phyloP scores from a whole-genome alignment of 225 moss, liverwort and hornwort species.

The Pseudoscleropodium purum region DNA sequence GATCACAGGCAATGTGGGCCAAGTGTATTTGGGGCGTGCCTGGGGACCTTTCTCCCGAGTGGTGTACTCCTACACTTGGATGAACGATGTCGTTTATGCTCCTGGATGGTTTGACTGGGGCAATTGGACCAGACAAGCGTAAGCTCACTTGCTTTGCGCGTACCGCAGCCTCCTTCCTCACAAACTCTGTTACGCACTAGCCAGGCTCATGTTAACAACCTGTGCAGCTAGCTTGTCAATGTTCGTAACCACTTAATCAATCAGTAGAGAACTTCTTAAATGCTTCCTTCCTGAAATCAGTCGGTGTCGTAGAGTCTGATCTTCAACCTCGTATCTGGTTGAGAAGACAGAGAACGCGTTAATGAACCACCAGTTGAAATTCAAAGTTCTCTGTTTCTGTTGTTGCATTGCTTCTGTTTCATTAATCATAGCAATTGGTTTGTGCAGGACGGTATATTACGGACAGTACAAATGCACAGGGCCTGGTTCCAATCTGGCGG shows the following conservation, averaged over 20 bases:
- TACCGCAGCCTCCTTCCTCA: not conserved
- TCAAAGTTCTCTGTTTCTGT: not conserved
- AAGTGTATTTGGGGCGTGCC: constrained; percentile 48
- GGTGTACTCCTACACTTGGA: constrained; percentile 41
- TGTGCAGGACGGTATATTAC: constrained; percentile 43
- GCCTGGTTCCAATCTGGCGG: constrained; percentile 14
- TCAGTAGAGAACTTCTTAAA: not conserved
- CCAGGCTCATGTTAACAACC: not conserved
- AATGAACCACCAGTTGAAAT: not conserved
- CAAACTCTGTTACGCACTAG: not conserved
- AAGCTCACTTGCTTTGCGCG: not conserved
- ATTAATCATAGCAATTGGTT: not conserved
- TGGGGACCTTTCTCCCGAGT: constrained; percentile 59
- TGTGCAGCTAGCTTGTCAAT: not conserved
- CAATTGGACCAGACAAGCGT: constrained; percentile 17
- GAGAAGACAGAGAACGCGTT: not conserved
- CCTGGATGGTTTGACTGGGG: constrained; percentile 37
- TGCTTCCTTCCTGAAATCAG: not conserved
- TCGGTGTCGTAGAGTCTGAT: not conserved
- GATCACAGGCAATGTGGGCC: constrained; percentile 34
- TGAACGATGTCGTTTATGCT: constrained; percentile 20
- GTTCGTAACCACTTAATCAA: not conserved
- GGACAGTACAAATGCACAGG: constrained; percentile 48
- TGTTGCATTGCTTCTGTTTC: not conserved
- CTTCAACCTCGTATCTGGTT: not conserved